These are phyloP conservation scores for Xylaria sp. DNA, from an alignment of 2,329 filamentous ascomycete species.

Conservation along the genomic window DNA sequence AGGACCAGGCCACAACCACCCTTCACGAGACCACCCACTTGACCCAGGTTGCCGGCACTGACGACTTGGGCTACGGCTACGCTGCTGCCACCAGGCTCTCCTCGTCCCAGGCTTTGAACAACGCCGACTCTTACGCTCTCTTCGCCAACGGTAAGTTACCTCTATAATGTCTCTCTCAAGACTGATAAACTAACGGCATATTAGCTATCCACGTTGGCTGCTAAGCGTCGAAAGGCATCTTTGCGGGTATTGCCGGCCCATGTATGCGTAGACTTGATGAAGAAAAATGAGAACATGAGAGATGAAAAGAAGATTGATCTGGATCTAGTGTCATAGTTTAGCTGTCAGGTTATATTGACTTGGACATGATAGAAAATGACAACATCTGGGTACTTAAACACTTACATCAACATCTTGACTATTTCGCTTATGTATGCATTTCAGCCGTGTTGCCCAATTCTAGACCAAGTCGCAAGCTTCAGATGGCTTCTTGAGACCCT, in stretches of 20 bases:
- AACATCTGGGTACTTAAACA: constrained; percentile 11
- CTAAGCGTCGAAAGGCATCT: constrained; percentile 43
- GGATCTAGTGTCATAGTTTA: constrained; percentile 22
- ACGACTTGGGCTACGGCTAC: constrained; percentile 67
- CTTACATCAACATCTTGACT: background rate
- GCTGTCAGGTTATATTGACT: constrained; percentile 10
- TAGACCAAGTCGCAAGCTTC: constrained; percentile 1
- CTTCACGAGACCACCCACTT: constrained; percentile 74
- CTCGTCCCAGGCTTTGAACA: constrained; percentile 63
- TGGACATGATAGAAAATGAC: constrained; percentile 6
- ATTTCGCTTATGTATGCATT: background rate
- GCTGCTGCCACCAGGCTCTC: constrained; percentile 60
- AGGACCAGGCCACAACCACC: constrained; percentile 72
- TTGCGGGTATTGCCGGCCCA: too few relatives aligned
- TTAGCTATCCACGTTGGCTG: constrained; percentile 53
- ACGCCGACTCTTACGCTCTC: constrained; percentile 69
- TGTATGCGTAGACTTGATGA: constrained; percentile 5
- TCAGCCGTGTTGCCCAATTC: background rate
- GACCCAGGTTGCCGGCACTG: constrained; percentile 66
- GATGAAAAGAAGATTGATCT: constrained; percentile 16
- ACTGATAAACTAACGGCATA: constrained; percentile 19
- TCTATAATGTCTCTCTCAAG: background rate
- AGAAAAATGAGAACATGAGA: constrained; percentile 4
- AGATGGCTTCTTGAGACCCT: background rate
- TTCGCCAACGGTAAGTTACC: constrained; percentile 56